phyloP scores from a whole-genome alignment of 768 basidiomycete genomes.

The Rubroboletus satanas region DNA sequence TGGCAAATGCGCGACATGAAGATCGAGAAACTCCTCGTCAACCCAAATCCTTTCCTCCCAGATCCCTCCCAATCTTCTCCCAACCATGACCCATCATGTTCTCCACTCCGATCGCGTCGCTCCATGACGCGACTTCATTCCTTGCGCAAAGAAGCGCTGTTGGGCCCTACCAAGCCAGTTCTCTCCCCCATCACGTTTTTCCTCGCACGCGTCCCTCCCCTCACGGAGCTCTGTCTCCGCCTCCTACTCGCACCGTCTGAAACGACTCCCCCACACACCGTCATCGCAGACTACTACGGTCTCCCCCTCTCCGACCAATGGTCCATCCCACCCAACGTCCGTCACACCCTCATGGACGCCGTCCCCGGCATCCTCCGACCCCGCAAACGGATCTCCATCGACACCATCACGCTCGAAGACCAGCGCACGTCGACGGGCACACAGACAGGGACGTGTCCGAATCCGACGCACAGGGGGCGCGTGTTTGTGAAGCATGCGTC shows the following conservation, averaged over 20 bases:
- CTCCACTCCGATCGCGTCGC: constrained; percentile 9
- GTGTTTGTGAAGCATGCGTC: constrained; percentile 57
- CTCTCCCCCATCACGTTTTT: constrained; percentile 20
- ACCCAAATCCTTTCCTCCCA: constrained; percentile 58
- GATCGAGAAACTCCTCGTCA: constrained; percentile 43
- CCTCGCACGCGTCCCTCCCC: constrained; percentile 24
- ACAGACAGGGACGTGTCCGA: constrained; percentile 42
- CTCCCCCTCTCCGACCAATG: constrained; percentile 32
- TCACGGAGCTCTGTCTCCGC: constrained; percentile 39
- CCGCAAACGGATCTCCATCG: constrained; percentile 19
- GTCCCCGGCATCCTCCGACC: constrained; percentile 27
- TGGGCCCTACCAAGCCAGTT: constrained; percentile 1
- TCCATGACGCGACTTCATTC: constrained; percentile 10
- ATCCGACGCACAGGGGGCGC: constrained; percentile 28
- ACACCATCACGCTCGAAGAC: constrained; percentile 2
- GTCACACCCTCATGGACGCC: constrained; percentile 25
- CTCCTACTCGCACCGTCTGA: constrained; percentile 31
- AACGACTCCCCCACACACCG: constrained; percentile 1
- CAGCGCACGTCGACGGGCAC: not conserved
- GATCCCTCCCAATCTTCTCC: constrained; percentile 26
- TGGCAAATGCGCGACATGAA: constrained; percentile 60
- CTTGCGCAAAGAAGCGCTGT: constrained; percentile 4
- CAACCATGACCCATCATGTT: not conserved
- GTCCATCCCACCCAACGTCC: constrained; percentile 24
- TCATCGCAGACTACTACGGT: constrained; percentile 25